Percentiles rank a stretch among this genome's conserved stretches.
These are phyloP conservation scores for Cryphonectria japonica DNA, from an alignment of 2,329 filamentous ascomycete species.

Conservation along the genomic window DNA sequence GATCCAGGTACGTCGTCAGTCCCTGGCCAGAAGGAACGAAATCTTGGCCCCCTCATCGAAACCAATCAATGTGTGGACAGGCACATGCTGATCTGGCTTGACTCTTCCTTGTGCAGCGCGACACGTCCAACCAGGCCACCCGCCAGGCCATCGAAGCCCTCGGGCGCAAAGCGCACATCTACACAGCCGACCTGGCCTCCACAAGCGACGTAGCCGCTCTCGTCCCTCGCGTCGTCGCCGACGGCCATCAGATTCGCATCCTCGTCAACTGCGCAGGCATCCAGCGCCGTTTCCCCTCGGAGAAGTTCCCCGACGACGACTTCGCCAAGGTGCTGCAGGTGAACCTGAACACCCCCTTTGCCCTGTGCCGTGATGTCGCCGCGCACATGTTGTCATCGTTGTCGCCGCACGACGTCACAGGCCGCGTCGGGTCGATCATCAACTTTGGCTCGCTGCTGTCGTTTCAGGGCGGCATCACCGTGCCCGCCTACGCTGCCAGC, in stretches of 20 bases:
- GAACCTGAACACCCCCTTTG: conserved; percentile 83
- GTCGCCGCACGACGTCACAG: conserved; percentile 48
- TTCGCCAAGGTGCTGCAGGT: conserved; percentile 85
- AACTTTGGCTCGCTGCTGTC: conserved; percentile 82
- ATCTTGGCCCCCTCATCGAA: no score
- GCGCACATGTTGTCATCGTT: conserved; percentile 73
- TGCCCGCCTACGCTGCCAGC: conserved; percentile 83
- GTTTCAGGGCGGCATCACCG: conserved; percentile 86
- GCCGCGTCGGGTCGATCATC: conserved; percentile 73
- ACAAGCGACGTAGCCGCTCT: conserved; percentile 63
- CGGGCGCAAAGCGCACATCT: conserved; percentile 68
- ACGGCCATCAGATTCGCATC: conserved; percentile 71
- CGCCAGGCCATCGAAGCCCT: conserved; percentile 65
- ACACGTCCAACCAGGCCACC: conserved; percentile 51
- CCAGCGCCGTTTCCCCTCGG: conserved; percentile 75
- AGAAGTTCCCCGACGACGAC: conserved; percentile 75
- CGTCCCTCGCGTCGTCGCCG: conserved; percentile 62
- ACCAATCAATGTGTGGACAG: background rate
- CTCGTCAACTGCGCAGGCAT: conserved; percentile 88
- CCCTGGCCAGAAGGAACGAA: no score
- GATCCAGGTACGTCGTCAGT: conserved; percentile 48
- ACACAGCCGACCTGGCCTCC: conserved; percentile 70
- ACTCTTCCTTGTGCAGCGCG: conserved; percentile 34
- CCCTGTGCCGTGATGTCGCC: conserved; percentile 75
- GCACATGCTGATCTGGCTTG: background rate